phyloP scores from a whole-genome alignment of 2,329 filamentous ascomycete species.

The Seiridium unicorne region DNA sequence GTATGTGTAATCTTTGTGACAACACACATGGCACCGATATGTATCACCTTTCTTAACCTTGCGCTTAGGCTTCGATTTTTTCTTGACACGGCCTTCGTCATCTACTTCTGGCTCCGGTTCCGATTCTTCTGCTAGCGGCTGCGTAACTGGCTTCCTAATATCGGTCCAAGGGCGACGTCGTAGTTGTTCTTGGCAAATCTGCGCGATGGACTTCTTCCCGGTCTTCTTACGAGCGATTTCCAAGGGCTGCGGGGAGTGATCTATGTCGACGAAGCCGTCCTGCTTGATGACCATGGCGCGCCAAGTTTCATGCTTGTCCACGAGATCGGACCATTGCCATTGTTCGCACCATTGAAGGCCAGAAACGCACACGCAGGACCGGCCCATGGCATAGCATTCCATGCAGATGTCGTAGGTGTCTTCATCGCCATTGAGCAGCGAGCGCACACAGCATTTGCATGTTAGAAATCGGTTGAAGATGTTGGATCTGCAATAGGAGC shows the following conservation, averaged over 20 bases:
- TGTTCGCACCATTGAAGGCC: conserved; percentile 89
- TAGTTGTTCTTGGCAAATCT: conserved; percentile 92
- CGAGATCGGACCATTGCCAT: conserved; percentile 79
- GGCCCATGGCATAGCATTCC: conserved; percentile 97
- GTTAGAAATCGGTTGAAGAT: conserved; percentile 97
- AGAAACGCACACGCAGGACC: conserved; percentile 87
- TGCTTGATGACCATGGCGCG: conserved; percentile 73
- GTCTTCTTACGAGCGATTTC: conserved; percentile 65
- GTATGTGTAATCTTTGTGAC: conserved; percentile 76
- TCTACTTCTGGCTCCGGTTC: conserved; percentile 54
- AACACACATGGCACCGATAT: conserved; percentile 78
- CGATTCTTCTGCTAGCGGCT: conserved; percentile 28
- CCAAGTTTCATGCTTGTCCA: conserved; percentile 79
- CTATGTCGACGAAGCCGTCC: conserved; percentile 63
- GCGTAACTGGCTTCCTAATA: conserved; percentile 57
- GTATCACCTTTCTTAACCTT: conserved; percentile 54
- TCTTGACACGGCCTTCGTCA: conserved; percentile 63
- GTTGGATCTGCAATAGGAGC: conserved; percentile 92
- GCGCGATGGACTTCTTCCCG: conserved; percentile 77
- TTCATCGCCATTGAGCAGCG: conserved; percentile 63
- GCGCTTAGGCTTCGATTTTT: conserved; percentile 59
- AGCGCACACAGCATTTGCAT: conserved; percentile 77
- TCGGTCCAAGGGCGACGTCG: conserved; percentile 79
- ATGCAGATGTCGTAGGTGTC: conserved; percentile 96
- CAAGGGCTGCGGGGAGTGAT: conserved; percentile 68